These are phyloP conservation scores for Spiraea crenata DNA, from an alignment of 331 rosid genomes.

Conservation along the genomic window DNA sequence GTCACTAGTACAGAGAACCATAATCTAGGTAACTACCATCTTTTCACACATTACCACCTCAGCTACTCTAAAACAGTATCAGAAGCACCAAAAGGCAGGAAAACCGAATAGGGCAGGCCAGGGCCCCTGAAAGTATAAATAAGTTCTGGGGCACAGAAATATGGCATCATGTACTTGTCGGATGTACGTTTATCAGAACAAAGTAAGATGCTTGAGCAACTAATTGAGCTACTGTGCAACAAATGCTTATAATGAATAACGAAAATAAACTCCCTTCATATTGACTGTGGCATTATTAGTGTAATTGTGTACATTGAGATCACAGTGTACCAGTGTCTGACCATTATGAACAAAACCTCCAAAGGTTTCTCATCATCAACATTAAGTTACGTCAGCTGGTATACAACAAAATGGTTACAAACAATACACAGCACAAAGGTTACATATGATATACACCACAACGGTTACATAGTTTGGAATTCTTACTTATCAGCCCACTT, in stretches of 20 bases:
- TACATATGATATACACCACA: too few relatives aligned
- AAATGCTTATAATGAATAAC: too few relatives aligned
- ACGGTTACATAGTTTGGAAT: background rate
- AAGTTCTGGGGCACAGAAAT: background rate
- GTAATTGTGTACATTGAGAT: conserved; percentile 7
- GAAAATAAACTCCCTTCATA: too few relatives aligned
- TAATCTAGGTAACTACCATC: too few relatives aligned
- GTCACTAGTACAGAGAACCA: too few relatives aligned
- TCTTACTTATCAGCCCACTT: background rate
- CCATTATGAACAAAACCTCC: background rate
- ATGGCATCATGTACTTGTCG: background rate
- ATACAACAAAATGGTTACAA: background rate
- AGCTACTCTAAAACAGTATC: background rate
- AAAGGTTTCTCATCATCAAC: background rate
- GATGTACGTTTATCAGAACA: background rate
- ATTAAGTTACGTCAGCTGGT: background rate
- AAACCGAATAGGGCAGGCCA: background rate
- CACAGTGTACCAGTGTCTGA: conserved; percentile 2
- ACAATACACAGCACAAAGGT: background rate
- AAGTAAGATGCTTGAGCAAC: too few relatives aligned
- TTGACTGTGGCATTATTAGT: background rate
- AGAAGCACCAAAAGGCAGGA: background rate
- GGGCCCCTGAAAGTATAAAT: background rate
- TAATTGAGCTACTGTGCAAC: too few relatives aligned
- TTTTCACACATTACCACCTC: too few relatives aligned